phyloP scores from a whole-genome alignment of 208 protist species.

The Leishmania arabica region DNA sequence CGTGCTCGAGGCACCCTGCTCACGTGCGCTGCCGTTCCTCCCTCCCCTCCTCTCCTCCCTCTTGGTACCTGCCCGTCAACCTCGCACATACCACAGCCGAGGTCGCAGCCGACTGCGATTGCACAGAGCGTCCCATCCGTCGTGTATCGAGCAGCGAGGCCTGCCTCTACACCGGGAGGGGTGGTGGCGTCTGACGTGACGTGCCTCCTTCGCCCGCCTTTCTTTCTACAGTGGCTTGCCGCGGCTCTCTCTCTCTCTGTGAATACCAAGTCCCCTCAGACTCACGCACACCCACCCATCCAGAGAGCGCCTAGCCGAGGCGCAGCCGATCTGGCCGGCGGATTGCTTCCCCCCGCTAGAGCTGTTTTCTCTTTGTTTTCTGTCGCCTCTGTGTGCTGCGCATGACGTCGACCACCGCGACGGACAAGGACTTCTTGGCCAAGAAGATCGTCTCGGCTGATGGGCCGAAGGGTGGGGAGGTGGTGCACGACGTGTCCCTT shows the following conservation, averaged over 20 bases:
- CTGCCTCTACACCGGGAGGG: neutral
- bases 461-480: slow-evolving; percentile 76
- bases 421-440: slow-evolving; percentile 69
- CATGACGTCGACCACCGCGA: slow-evolving; percentile 3
- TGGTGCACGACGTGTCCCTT: slow-evolving; percentile 70
- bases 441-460: slow-evolving; percentile 83
- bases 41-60: neutral
- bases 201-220: too few relatives aligned
- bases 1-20: neutral
- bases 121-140: too few relatives aligned
- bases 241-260: too few relatives aligned
- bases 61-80: neutral
- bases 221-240: too few relatives aligned
- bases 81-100: neutral
- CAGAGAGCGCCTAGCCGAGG: too few relatives aligned
- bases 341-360: neutral
- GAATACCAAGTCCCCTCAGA: too few relatives aligned
- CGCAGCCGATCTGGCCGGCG: too few relatives aligned
- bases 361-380: neutral
- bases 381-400: neutral
- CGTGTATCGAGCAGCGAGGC: too few relatives aligned
- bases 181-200: too few relatives aligned
- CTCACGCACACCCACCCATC: neutral
- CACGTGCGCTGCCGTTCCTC: neutral
- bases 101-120: too few relatives aligned